Evolutionary conservation across 352 stramenopile species (phyloP), one percentile per base, ranked within the genome.

Genomic region (Globisporangium cystogenes): DNA sequence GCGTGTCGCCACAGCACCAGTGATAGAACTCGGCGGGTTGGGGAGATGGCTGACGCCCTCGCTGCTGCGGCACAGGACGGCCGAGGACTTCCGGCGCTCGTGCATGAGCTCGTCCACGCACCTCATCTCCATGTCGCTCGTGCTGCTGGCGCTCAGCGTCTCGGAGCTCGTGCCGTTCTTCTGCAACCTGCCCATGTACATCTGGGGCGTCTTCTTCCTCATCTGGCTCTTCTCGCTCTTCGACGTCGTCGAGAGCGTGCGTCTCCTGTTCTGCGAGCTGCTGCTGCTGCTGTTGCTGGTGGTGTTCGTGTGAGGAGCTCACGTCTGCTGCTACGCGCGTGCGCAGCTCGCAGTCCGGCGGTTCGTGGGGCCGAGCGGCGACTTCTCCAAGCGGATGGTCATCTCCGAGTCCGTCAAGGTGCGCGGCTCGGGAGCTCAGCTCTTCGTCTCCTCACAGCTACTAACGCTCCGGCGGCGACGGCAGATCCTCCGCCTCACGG

Each of bases 341-440:
- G 37, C 20, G 24, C 53, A 94, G 84, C 51, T 93, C 41, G 80
- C 84, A 20, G 61, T 94, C 14, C 76, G 84, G 7, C 77, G 82
- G 3, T 86, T 93, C 73, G 84, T 89, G 20, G 82, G 84, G n/a
- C 33, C 67, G 3, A 86, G 87, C 67, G 80, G 76, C 53, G 85
- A 95, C 48, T 72, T 81, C 35, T 93, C 84, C 59, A 95, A 93
- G 74, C 82, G 82, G 48, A 87, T 95, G 57, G 81, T 95, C 51
- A 95, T 95, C 52, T 90, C 82, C 50, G 85, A 95, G 64, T 95
- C 85, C 8, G 72, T 95, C 66, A 93, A 93, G 70, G 78, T 87
- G 57, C 29, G 46, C 29, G 23, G 5, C 26, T 29, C 26, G 26
- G 26, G n/a, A n/a, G n/a, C n/a, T n/a, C n/a, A n/a, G 31, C 14